Base-by-base conservation (phyloP, 345 rosid genomes). In the Moricandia arvensis region DNA sequence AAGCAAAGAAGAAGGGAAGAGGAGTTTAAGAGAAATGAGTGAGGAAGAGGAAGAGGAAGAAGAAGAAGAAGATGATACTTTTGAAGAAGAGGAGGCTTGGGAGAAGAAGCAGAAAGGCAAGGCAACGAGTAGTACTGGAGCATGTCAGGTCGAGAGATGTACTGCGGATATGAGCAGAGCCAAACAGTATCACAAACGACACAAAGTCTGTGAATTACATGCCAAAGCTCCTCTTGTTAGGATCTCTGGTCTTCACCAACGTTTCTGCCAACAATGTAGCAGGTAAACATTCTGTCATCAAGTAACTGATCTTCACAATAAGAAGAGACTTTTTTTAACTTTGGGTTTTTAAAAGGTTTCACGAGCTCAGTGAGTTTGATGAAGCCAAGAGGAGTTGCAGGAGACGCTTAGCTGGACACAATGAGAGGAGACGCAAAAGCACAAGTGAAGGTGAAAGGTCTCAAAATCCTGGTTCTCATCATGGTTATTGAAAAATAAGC, bases 181-280 rank as follows among this genome's bases (percentile, higher is more conserved):
- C 47, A 88, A 85, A 87, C 66, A 78, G 54, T 95, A 91, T 77
- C 95, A 95, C 57, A 82, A 78, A 71, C 87, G 97, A 31, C 99
- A 95, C 78, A 95, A 86, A 80, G 97, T 95, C 18, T 95, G 99
- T 96, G 93, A 95, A 76, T 33, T 49, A 76, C 99, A 95, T 45
- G 91, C 99, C 79, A 95, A 88, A 82, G 87, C 92, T 66, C 27
- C 91, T 3, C 57, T 58, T 15, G 97, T 84, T 37, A 76, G 51
- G 62, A 84, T 95, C 63, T 82, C 73, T 17, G 97, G 92, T 45
- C 75, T 80, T 64, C 88, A 79, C 6, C 90, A 90, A 77, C 95
- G 99, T 67, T 95, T 95, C 99, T 95, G 99, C 84, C 99, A 95
- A 78, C 99, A 91, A 89, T 95, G 99, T 79, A 95, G 99, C 99